Percentiles rank a stretch among this genome's conserved stretches.
Evolutionary conservation across 768 basidiomycete species (phyloP).

Genomic region (Kwoniella bestiolae): DNA sequence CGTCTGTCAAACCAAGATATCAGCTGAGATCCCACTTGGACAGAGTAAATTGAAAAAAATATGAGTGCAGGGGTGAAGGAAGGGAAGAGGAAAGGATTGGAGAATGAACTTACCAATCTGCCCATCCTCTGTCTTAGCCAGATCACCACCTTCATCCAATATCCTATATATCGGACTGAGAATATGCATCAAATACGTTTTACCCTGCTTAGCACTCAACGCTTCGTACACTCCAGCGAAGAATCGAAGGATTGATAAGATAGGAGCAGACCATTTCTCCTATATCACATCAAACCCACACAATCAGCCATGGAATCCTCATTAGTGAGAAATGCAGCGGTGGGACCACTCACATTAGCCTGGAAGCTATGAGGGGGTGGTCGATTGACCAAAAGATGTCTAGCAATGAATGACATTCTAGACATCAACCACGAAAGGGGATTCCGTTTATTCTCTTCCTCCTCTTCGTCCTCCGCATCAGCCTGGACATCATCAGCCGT

Average conservation of each 20-base stretch:
- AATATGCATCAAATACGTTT: constrained; percentile 79
- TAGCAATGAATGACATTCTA: constrained; percentile 81
- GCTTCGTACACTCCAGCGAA: constrained; percentile 86
- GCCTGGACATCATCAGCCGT: constrained; percentile 31
- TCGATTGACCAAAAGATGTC: constrained; percentile 49
- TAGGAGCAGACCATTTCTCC: constrained; percentile 82
- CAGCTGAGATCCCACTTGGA: no score
- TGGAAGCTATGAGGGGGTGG: constrained; percentile 36
- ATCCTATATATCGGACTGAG: constrained; percentile 85
- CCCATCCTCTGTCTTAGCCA: constrained; percentile 29
- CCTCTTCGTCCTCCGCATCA: constrained; percentile 40
- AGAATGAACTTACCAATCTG: constrained; percentile 40
- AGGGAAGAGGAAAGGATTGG: not conserved
- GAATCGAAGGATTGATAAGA: constrained; percentile 80
- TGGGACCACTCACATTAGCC: constrained; percentile 18
- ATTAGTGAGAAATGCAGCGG: no score
- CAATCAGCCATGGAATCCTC: not conserved
- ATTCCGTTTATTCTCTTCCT: constrained; percentile 49
- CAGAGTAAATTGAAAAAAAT: not conserved
- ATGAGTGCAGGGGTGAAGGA: not conserved
- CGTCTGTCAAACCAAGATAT: no score
- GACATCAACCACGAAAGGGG: constrained; percentile 93
- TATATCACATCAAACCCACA: constrained; percentile 57
- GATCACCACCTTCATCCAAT: constrained; percentile 71
- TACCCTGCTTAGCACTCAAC: constrained; percentile 67